A percentile compares a stretch with the other conserved stretches of the same genome.
These are phyloP conservation scores for Penicilliopsis zonata DNA, from an alignment of 495 filamentous ascomycete species.

Conservation along the genomic window DNA sequence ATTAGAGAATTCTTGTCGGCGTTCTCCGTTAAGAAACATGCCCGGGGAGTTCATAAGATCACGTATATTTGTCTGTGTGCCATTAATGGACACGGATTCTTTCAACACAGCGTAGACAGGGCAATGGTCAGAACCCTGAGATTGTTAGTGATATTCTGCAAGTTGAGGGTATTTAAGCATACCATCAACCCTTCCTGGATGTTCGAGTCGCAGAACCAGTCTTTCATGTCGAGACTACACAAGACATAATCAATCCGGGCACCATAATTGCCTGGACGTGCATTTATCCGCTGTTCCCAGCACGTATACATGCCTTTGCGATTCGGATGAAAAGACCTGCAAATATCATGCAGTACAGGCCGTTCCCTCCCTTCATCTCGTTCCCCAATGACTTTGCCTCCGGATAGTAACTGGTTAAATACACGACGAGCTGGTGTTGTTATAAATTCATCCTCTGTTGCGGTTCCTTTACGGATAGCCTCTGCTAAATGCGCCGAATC, in stretches of 20 bases:
- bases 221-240: conserved; percentile 65
- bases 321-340: conserved; percentile 66
- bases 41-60: conserved; percentile 76
- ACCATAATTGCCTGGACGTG: conserved; percentile 82
- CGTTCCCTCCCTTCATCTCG: conserved; percentile 62
- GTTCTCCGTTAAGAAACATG: conserved; percentile 59
- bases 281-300: conserved; percentile 80
- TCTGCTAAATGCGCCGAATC: conserved; percentile 64
- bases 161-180: conserved; percentile 5
- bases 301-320: conserved; percentile 92
- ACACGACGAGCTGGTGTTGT: conserved; percentile 64
- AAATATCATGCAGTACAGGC: conserved; percentile 76
- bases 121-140: conserved; percentile 85
- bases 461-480: conserved; percentile 53
- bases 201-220: conserved; percentile 78
- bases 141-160: conserved; percentile 6
- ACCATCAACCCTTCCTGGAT: conserved; percentile 91
- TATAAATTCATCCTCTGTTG: conserved; percentile 56
- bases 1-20: conserved; percentile 51
- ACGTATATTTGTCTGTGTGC: conserved; percentile 37
- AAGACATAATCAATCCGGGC: conserved; percentile 89
- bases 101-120: conserved; percentile 78
- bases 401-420: conserved; percentile 73
- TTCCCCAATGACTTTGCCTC: conserved; percentile 55
- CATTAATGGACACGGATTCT: conserved; percentile 42